Percentiles rank a stretch among this genome's conserved stretches.
Evolutionary conservation across 2,329 filamentous ascomycete species (phyloP).

Genomic region (Sclerotinia sclerotiorum): DNA sequence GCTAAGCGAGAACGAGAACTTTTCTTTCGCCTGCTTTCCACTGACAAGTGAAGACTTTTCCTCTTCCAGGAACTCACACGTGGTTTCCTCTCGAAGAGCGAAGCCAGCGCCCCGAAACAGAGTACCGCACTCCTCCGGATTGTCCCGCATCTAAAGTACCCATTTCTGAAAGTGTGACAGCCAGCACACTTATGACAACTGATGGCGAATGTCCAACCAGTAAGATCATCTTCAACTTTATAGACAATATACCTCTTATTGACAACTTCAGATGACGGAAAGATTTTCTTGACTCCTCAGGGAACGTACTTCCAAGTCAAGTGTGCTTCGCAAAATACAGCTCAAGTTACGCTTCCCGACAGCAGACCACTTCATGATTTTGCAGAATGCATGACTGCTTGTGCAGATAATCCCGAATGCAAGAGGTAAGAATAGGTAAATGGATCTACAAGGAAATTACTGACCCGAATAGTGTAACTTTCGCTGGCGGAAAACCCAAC

Average conservation of each 20-base stretch:
- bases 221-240: not conserved
- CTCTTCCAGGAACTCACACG: slow-evolving; percentile 11
- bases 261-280: not conserved
- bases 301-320: slow-evolving; percentile 16
- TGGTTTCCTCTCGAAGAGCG: slow-evolving; percentile 17
- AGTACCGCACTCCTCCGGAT: slow-evolving; percentile 1
- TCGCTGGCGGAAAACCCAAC: not conserved
- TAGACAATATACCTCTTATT: not conserved
- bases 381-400: slow-evolving; percentile 15
- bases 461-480: slow-evolving; percentile 5
- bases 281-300: slow-evolving; percentile 10
- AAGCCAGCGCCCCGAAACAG: not conserved
- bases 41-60: slow-evolving; percentile 13
- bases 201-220: slow-evolving; percentile 13
- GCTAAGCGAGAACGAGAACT: not conserved
- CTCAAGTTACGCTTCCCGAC: not conserved
- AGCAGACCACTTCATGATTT: slow-evolving; percentile 19
- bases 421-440: not conserved
- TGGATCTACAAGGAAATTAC: not conserved
- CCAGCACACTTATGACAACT: not conserved
- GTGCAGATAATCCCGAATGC: slow-evolving; percentile 12
- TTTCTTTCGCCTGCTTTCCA: not conserved
- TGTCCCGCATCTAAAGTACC: slow-evolving; percentile 2
- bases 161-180: slow-evolving; percentile 2
- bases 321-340: slow-evolving; percentile 10